A percentile compares a stretch with the other conserved stretches of the same genome.
Evolutionary conservation across 129 eudicot species (phyloP).

Genomic region (Centaurea solstitialis): DNA sequence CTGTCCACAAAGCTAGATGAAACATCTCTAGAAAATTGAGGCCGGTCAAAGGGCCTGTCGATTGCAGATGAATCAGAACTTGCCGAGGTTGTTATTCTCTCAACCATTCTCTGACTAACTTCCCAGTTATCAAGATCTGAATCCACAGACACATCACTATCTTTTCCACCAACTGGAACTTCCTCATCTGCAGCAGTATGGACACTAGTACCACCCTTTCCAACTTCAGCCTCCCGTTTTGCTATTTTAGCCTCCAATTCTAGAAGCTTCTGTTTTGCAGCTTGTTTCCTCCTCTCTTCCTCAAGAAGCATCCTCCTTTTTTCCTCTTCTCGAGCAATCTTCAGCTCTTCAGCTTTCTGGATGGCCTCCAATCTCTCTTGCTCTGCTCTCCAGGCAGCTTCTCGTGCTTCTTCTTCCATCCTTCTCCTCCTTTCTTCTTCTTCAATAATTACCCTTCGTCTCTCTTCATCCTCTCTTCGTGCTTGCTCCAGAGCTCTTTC

Average conservation of each 20-base stretch:
- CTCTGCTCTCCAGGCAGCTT: constrained; percentile 92
- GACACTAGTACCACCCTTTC: constrained; percentile 36
- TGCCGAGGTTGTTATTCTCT: constrained; percentile 69
- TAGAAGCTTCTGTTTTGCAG: constrained; percentile 88
- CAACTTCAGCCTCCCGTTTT: constrained; percentile 53
- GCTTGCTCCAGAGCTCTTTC: constrained; percentile 87
- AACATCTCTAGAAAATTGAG: constrained; percentile 43
- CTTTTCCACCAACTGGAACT: constrained; percentile 38
- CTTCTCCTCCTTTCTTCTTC: constrained; percentile 74
- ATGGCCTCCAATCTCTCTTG: constrained; percentile 76
- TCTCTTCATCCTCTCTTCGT: constrained; percentile 87
- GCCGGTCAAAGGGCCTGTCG: constrained; percentile 55
- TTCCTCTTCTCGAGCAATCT: constrained; percentile 82
- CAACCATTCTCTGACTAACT: constrained; percentile 87
- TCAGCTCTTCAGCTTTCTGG: constrained; percentile 77
- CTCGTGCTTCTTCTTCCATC: constrained; percentile 87
- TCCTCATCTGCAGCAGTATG: constrained; percentile 50
- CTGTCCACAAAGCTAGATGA: constrained; percentile 56
- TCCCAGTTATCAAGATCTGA: constrained; percentile 77
- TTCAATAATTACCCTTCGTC: constrained; percentile 63
- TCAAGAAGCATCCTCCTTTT: constrained; percentile 62
- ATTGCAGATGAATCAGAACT: constrained; percentile 67
- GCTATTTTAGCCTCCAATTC: constrained; percentile 94
- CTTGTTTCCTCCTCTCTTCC: constrained; percentile 92
- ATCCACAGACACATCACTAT: constrained; percentile 44